These are phyloP conservation scores for Trichoderma breve DNA, from an alignment of 2,329 filamentous ascomycete genomes.

Conservation along the genomic window DNA sequence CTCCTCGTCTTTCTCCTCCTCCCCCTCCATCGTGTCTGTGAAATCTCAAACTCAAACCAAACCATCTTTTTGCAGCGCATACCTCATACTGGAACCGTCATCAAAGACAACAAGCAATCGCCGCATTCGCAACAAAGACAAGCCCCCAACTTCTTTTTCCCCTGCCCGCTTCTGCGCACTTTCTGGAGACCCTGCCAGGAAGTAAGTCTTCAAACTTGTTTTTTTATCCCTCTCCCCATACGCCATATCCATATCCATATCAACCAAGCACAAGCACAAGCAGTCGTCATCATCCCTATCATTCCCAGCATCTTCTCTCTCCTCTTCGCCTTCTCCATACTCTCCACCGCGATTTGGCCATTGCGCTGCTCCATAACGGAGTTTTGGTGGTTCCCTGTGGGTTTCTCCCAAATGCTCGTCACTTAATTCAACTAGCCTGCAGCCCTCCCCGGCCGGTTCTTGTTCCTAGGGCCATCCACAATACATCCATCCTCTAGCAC, in stretches of 20 bases:
- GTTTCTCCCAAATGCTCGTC: constrained; percentile 18
- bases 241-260: too few relatives aligned
- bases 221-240: not conserved
- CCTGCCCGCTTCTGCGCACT: not conserved
- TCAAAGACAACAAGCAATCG: constrained; percentile 5
- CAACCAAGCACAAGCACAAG: not conserved
- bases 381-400: constrained; percentile 15
- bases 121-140: not conserved
- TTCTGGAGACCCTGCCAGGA: not conserved
- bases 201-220: not conserved
- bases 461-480: constrained; percentile 28
- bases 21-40: not conserved
- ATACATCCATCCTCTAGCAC: not conserved
- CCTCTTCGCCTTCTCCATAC: constrained; percentile 19
- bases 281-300: constrained; percentile 13
- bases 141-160: not conserved
- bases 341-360: constrained; percentile 19
- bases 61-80: not conserved
- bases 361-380: constrained; percentile 17
- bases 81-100: not conserved
- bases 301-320: constrained; percentile 8
- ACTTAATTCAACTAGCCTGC: constrained; percentile 32
- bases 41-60: not conserved
- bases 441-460: constrained; percentile 35
- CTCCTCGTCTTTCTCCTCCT: not conserved